Percentiles rank a stretch among this genome's conserved stretches.
phyloP scores from a whole-genome alignment of 441 rosid genomes.

The Gossypium aridum region DNA sequence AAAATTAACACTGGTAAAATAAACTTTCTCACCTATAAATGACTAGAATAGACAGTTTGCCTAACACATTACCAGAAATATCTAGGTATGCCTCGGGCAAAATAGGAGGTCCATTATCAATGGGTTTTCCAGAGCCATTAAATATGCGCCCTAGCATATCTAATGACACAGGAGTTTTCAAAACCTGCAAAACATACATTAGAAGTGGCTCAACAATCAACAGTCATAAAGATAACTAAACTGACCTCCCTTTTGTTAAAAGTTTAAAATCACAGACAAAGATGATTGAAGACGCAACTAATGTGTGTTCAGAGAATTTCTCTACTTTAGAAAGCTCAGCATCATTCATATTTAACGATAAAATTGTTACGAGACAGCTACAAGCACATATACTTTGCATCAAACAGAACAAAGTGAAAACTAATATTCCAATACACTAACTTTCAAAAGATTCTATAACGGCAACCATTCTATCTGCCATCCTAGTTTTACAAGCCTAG shows the following conservation, averaged over 20 bases:
- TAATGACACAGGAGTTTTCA: constrained; percentile 1
- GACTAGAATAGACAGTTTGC: background rate
- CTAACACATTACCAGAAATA: constrained; percentile 57
- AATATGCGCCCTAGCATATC: constrained; percentile 67
- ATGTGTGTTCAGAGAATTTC: background rate
- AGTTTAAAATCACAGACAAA: background rate
- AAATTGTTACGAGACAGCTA: background rate
- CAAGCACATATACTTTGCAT: background rate
- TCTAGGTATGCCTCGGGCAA: constrained; percentile 97
- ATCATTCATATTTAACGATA: background rate
- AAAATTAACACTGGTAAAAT: background rate
- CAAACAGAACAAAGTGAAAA: background rate
- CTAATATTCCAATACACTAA: background rate
- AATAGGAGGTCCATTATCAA: constrained; percentile 98
- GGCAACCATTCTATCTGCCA: background rate
- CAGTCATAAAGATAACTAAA: background rate
- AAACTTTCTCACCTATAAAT: background rate
- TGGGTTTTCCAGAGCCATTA: constrained; percentile 98
- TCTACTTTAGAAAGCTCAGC: background rate
- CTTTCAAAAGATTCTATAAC: background rate
- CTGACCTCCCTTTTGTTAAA: background rate
- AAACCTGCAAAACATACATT: constrained; percentile 17
- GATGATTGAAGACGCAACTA: background rate
- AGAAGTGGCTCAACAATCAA: background rate
- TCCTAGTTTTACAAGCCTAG: background rate